Conservation (phyloP, 345 rosid species). For the Dipteronia sinensis region DNA sequence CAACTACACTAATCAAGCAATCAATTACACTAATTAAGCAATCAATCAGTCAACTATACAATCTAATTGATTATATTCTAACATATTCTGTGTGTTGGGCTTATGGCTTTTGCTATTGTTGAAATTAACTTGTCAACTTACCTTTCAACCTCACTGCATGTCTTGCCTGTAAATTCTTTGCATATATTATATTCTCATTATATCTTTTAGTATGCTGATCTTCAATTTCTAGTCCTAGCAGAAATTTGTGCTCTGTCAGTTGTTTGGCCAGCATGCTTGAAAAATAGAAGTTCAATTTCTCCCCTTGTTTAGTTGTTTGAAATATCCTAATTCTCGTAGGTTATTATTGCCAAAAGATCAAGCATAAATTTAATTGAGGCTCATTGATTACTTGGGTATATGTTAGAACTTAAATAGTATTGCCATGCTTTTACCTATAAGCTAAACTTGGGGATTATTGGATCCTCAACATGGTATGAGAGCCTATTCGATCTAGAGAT, state of each 20-base stretch:
- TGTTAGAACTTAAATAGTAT: neutral
- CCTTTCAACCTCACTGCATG: constrained; percentile 11
- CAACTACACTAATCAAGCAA: too few species aligned
- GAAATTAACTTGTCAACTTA: constrained; percentile 15
- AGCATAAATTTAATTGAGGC: neutral
- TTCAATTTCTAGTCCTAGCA: neutral
- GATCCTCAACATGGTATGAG: neutral
- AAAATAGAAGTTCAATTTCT: neutral
- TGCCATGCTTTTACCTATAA: neutral
- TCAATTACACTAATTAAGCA: too few species aligned
- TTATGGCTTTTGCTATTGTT: constrained; percentile 10
- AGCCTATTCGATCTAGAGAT: neutral
- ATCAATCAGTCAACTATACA: too few species aligned
- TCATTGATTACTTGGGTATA: neutral
- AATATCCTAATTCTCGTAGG: neutral
- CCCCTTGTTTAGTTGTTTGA: neutral
- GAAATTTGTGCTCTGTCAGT: constrained; percentile 3
- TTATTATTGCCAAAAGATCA: neutral
- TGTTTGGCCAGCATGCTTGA: neutral
- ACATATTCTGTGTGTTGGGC: too few species aligned
- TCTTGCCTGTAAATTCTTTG: neutral
- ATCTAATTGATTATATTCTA: too few species aligned
- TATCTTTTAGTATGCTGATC: neutral
- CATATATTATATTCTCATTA: neutral
- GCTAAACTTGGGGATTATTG: neutral